Evolutionary conservation across 2,329 filamentous ascomycete species (phyloP), one percentile per base, ranked within the genome.

Genomic region (Aspergillus phoenicis): DNA sequence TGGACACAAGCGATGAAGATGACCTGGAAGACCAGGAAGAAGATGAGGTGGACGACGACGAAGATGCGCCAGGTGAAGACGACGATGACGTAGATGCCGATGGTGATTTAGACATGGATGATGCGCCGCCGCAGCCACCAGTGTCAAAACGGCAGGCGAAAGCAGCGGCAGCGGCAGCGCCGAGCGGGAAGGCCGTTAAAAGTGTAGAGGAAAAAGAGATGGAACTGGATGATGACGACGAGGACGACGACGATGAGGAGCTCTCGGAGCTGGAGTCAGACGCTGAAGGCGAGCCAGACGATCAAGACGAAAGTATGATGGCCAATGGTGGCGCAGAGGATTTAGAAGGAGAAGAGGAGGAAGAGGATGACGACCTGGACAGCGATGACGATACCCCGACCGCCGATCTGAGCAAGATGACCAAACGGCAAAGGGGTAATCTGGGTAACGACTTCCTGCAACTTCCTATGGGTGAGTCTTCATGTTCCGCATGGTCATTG

Each of bases 381-480:
- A 73, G 75, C 60, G 72, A 79, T 67, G 74, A 72, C 54, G 68
- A 67, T 41, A 81, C 75, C 5, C 80, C 83, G 24, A 79, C 77
- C 48, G 80, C 78, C 3, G 87, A 91, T 70, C 75, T 86, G 24
- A 86, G 79, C 72, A 89, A 87, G 70, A 80, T 90, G 75, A 91
- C 89, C 15, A 86, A 88, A 68, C 81, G 89, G 54, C 89, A 91
- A 76, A 80, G 88, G 58, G 86, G 86, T 2, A 81, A 85, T 57
- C 81, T 87, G 54, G 80, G 80, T 17, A 81, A 81, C 75, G 75
- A 78, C 63, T 81, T 82, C 62, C 68, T 83, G 64, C 78, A 81
- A 52, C 76, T 88, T 8, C 85, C 84, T 8, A 88, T 88, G 77
- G 82, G 80, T 82, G 71, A 68, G 76, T 47, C 17, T 20, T 41